A percentile compares a stretch with the other conserved stretches of the same genome.
These are phyloP conservation scores for Melanopsichium pennsylvanicum DNA, from an alignment of 1,284 basidiomycete species.

Conservation along the genomic window DNA sequence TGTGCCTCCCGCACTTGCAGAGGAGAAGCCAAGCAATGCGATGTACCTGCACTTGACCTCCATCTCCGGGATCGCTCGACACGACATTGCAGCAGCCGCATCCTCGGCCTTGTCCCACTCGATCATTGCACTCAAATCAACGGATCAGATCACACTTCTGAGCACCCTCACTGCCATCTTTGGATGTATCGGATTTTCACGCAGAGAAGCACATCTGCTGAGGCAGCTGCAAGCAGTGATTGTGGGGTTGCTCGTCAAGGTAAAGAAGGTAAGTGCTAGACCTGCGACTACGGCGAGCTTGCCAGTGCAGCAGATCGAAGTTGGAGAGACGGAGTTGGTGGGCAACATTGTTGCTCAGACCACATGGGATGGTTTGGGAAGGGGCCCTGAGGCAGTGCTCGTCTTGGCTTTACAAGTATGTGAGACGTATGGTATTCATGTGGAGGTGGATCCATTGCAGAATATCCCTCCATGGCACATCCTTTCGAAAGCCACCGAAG, in stretches of 20 bases:
- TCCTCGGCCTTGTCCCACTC: slow-evolving; percentile 54
- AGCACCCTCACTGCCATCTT: slow-evolving; percentile 53
- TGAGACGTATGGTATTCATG: slow-evolving; percentile 62
- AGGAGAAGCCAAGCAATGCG: slow-evolving; percentile 41
- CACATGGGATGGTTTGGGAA: slow-evolving; percentile 23
- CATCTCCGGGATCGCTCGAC: slow-evolving; percentile 48
- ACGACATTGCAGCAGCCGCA: slow-evolving; percentile 59
- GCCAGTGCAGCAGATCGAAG: slow-evolving; percentile 29
- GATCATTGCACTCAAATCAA: slow-evolving; percentile 51
- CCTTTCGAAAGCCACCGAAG: slow-evolving; percentile 45
- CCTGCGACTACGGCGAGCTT: slow-evolving; percentile 19
- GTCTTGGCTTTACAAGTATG: slow-evolving; percentile 60
- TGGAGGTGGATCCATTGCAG: slow-evolving; percentile 50
- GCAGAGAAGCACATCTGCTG: slow-evolving; percentile 56
- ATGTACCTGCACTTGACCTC: slow-evolving; percentile 51
- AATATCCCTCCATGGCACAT: slow-evolving; percentile 55
- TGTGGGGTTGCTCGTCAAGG: slow-evolving; percentile 43
- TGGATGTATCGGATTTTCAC: slow-evolving; percentile 56
- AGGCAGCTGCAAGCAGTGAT: slow-evolving; percentile 55
- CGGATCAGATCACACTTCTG: slow-evolving; percentile 59
- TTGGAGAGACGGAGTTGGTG: slow-evolving; percentile 24
- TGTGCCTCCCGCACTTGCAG: slow-evolving; percentile 56
- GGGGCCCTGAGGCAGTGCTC: slow-evolving; percentile 54
- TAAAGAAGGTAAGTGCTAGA: slow-evolving; percentile 16
- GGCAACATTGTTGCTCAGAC: slow-evolving; percentile 48